Conservation (phyloP, 2,329 filamentous ascomycete species). For the Trichophyton rubrum region DNA sequence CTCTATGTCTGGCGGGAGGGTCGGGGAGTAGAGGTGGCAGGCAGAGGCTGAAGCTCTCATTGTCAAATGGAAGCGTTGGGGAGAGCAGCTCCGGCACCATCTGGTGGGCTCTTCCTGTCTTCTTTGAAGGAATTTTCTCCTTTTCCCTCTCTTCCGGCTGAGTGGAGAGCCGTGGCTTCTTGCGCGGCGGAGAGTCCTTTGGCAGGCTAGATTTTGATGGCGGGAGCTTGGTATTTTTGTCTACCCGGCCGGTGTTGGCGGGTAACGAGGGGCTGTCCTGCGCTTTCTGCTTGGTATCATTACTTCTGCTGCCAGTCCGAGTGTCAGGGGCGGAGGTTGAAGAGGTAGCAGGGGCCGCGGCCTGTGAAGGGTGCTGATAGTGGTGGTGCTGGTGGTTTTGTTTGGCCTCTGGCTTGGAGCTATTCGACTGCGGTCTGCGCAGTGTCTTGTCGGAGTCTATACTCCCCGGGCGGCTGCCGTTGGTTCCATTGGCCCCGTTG, state of each 20-base stretch:
- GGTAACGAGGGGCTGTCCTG: not conserved
- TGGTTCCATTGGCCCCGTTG: not conserved
- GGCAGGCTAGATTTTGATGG: not conserved
- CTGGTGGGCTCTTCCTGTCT: conserved; percentile 15
- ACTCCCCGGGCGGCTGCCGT: not conserved
- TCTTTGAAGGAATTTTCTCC: conserved; percentile 12
- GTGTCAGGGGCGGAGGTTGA: not conserved
- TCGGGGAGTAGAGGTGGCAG: conserved; percentile 45
- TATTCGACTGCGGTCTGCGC: conserved; percentile 1
- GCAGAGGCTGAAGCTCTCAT: conserved; percentile 21
- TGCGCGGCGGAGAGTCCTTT: conserved; percentile 18
- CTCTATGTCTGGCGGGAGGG: conserved; percentile 44
- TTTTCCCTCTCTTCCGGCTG: not conserved
- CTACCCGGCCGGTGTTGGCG: not conserved
- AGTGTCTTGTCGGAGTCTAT: not conserved
- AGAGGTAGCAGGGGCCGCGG: not conserved
- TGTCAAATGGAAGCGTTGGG: conserved; percentile 29
- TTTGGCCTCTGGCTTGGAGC: conserved; percentile 10
- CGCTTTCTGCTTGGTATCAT: not conserved
- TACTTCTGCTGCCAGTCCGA: not conserved
- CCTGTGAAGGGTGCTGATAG: too few species aligned
- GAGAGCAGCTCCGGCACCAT: conserved; percentile 30
- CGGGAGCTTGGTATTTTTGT: not conserved
- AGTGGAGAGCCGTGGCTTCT: conserved; percentile 29
- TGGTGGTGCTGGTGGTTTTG: not conserved